Percentiles rank a stretch among this genome's conserved stretches.
phyloP scores from a whole-genome alignment of 148 eudicot genomes.

The Oxyria digyna region DNA sequence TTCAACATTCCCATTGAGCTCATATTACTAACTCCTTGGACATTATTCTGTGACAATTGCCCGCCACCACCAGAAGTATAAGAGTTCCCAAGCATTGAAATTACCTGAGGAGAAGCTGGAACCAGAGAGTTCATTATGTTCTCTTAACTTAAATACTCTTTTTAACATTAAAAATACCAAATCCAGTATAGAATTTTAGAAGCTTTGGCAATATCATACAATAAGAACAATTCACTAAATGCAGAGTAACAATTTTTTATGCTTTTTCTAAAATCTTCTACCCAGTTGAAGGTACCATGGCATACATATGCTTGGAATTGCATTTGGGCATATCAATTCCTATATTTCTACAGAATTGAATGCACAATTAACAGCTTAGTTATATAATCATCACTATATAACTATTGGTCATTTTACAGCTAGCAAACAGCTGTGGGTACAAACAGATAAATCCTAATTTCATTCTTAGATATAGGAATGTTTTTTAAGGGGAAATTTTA shows the following conservation, averaged over 20 bases:
- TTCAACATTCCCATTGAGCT: conserved; percentile 79
- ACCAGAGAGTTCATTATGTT: conserved; percentile 9
- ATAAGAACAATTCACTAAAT: not conserved
- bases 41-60: conserved; percentile 68
- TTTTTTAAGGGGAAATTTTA: too few species aligned
- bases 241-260: not conserved
- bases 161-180: not conserved
- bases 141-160: not conserved
- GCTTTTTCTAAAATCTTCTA: not conserved
- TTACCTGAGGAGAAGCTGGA: conserved; percentile 91
- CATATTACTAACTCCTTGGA: conserved; percentile 60
- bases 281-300: not conserved
- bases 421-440: not conserved
- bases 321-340: not conserved
- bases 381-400: not conserved
- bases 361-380: not conserved
- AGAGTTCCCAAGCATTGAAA: conserved; percentile 82
- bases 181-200: not conserved
- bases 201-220: not conserved
- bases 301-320: not conserved
- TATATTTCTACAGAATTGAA: not conserved
- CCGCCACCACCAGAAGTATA: conserved; percentile 63
- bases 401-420: not conserved
- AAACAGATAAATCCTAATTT: not conserved
- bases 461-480: not conserved